Percentiles rank a stretch among this genome's conserved stretches.
These are phyloP conservation scores for Yarrowia sp. DNA, from an alignment of 805 yeast species.

Conservation along the genomic window DNA sequence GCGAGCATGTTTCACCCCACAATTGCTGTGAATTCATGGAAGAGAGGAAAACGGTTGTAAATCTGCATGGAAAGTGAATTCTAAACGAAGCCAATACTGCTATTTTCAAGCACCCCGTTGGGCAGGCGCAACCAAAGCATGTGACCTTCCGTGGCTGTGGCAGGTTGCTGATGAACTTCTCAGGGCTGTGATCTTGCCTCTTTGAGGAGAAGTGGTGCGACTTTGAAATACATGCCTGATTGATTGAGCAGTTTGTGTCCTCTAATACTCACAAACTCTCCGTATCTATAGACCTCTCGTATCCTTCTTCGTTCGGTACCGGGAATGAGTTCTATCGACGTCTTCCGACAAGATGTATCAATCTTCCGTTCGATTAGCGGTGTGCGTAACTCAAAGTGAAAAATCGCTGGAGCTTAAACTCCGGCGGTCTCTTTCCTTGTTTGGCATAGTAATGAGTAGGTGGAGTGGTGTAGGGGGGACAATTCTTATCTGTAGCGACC, in stretches of 20 bases:
- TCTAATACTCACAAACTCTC: too few relatives aligned
- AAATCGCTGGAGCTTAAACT: constrained; percentile 1
- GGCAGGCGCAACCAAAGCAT: neutral
- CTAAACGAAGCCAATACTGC: neutral
- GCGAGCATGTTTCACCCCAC: neutral
- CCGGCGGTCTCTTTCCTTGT: constrained; percentile 3
- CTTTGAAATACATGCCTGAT: too few relatives aligned
- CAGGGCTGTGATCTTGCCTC: constrained; percentile 5
- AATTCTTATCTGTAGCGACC: too few relatives aligned
- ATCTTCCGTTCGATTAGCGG: neutral
- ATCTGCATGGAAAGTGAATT: neutral
- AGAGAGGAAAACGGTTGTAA: neutral
- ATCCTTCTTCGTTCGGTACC: neutral
- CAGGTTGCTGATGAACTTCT: neutral
- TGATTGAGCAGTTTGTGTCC: too few relatives aligned
- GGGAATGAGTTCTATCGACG: neutral
- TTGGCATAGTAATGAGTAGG: neutral
- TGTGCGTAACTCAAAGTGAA: neutral
- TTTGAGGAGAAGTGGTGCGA: too few relatives aligned
- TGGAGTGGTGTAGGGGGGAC: neutral
- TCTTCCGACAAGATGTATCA: neutral
- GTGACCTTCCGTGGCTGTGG: neutral
- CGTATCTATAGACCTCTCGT: too few relatives aligned
- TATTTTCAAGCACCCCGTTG: neutral
- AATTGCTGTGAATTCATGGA: neutral